Conservation (phyloP, 352 stramenopile species). For the Peronosclerospora sorghi region DNA sequence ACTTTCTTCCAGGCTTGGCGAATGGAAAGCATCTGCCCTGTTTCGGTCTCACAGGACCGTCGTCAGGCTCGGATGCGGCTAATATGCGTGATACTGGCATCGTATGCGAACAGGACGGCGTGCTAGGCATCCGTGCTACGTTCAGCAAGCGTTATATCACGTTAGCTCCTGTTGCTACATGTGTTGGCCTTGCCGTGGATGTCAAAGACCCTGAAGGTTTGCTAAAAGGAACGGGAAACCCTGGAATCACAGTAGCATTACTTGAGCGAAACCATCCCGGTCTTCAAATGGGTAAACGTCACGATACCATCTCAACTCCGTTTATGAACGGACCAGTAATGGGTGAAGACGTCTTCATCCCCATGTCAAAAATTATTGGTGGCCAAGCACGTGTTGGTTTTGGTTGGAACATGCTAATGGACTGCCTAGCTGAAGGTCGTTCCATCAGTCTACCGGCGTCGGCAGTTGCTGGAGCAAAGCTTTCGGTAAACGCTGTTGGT, state of each 20-base stretch:
- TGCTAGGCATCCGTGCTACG: constrained; percentile 89
- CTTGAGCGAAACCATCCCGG: constrained; percentile 92
- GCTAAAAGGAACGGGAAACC: constrained; percentile 87
- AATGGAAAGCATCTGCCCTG: constrained; percentile 94
- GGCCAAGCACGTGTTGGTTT: constrained; percentile 93
- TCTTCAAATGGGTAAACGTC: constrained; percentile 90
- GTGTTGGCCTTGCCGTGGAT: constrained; percentile 95
- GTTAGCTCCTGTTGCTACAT: constrained; percentile 92
- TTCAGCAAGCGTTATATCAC: constrained; percentile 99
- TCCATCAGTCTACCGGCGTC: constrained; percentile 94
- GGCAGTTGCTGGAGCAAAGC: constrained; percentile 86
- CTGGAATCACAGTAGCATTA: constrained; percentile 94
- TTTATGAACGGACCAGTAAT: constrained; percentile 98
- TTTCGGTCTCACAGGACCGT: constrained; percentile 93
- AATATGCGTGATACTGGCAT: constrained; percentile 90
- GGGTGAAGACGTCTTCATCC: constrained; percentile 96
- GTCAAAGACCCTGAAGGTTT: constrained; percentile 92
- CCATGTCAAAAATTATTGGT: constrained; percentile 95
- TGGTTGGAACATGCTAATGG: constrained; percentile 99
- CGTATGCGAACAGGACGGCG: constrained; percentile 90
- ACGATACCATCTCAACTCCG: constrained; percentile 91
- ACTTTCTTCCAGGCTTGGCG: constrained; percentile 90
- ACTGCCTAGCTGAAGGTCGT: constrained; percentile 95
- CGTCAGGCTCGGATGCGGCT: constrained; percentile 92
- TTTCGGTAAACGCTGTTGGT: constrained; percentile 88